Conservation (phyloP, 2,329 filamentous ascomycete species). For the Cryphonectria naterciae region DNA sequence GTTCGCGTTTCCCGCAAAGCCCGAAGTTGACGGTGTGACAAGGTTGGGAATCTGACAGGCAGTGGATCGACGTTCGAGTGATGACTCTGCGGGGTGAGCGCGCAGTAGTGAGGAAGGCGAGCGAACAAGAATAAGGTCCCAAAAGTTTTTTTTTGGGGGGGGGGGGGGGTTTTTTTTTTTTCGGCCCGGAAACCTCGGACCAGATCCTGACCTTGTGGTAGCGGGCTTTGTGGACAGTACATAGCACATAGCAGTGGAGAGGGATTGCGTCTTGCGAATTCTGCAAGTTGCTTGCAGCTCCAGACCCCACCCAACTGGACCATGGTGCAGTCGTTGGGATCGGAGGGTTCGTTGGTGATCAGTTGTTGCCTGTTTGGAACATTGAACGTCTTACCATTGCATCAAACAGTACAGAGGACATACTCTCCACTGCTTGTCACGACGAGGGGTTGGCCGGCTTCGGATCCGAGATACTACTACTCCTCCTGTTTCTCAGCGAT, state of each 20-base stretch:
- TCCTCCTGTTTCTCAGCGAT: background rate
- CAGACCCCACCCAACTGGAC: background rate
- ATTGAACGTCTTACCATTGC: background rate
- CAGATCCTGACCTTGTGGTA: conserved; percentile 8
- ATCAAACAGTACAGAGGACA: background rate
- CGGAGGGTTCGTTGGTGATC: background rate
- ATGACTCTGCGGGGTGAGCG: conserved; percentile 13
- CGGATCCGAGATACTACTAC: background rate
- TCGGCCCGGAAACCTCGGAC: conserved; percentile 8
- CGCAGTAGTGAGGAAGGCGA: background rate
- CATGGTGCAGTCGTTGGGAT: background rate
- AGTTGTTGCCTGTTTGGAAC: background rate
- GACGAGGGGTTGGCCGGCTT: background rate
- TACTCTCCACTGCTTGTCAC: background rate
- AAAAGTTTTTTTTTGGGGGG: background rate
- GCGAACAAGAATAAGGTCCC: background rate
- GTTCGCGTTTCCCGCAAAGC: conserved; percentile 15
- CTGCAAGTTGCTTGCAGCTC: background rate
- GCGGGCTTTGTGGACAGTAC: background rate
- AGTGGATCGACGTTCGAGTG: conserved; percentile 12
- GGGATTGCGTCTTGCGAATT: background rate
- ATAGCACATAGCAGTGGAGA: background rate
- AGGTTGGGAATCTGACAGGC: conserved; percentile 5
- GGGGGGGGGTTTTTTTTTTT: background rate
- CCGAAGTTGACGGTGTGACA: conserved; percentile 23